Conservation (phyloP, 257 asterid species). For the Thymus mandschuricus region DNA sequence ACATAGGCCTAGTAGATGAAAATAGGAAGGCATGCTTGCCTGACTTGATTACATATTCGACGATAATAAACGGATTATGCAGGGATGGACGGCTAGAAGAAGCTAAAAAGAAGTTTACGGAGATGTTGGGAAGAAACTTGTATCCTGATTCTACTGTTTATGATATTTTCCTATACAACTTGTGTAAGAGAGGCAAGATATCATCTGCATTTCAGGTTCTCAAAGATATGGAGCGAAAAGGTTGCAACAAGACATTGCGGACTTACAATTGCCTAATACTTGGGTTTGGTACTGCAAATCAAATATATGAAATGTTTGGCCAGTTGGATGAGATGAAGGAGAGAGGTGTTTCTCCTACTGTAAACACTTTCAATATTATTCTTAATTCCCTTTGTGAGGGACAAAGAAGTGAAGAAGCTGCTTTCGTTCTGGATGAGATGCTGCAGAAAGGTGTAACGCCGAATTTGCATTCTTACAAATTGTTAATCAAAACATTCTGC, state of each 20-base stretch:
- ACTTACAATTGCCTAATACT: conserved; percentile 79
- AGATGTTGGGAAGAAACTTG: conserved; percentile 76
- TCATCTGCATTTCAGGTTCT: conserved; percentile 96
- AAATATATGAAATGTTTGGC: conserved; percentile 86
- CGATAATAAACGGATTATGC: conserved; percentile 76
- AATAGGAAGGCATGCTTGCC: conserved; percentile 69
- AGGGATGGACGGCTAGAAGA: conserved; percentile 76
- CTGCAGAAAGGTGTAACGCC: conserved; percentile 68
- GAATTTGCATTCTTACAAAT: conserved; percentile 57
- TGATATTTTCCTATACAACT: conserved; percentile 60
- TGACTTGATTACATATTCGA: conserved; percentile 84
- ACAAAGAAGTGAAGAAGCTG: conserved; percentile 81
- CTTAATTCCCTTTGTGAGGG: conserved; percentile 70
- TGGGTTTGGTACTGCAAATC: conserved; percentile 70
- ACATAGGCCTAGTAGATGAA: conserved; percentile 77
- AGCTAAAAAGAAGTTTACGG: conserved; percentile 77
- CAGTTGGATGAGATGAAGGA: conserved; percentile 91
- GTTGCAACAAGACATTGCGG: conserved; percentile 73
- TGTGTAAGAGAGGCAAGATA: conserved; percentile 80
- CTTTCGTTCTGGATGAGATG: conserved; percentile 83
- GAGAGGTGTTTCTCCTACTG: conserved; percentile 74
- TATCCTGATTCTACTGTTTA: conserved; percentile 77
- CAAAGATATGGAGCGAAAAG: conserved; percentile 90
- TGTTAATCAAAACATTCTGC: conserved; percentile 76
- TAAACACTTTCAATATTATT: conserved; percentile 69